These are phyloP conservation scores for Venturia pyrina DNA, from an alignment of 2,329 filamentous ascomycete genomes.

Conservation along the genomic window DNA sequence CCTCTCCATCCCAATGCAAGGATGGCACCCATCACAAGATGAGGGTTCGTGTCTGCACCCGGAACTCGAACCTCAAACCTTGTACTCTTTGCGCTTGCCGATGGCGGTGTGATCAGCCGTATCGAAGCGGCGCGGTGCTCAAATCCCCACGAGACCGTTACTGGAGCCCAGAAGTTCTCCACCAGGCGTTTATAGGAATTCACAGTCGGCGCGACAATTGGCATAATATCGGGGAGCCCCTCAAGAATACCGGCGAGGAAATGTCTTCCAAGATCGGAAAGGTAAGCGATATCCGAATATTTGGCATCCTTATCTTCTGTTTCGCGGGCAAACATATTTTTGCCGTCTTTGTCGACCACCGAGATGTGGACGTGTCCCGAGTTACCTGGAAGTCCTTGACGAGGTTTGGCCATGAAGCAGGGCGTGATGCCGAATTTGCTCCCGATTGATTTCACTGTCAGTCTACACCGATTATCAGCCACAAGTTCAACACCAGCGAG, in stretches of 20 bases:
- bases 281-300: constrained; percentile 64
- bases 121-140: constrained; percentile 92
- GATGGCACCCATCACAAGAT: constrained; percentile 77
- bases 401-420: constrained; percentile 97
- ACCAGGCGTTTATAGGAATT: constrained; percentile 98
- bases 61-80: constrained; percentile 88
- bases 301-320: constrained; percentile 58
- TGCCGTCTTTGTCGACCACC: constrained; percentile 66
- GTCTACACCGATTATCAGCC: constrained; percentile 31
- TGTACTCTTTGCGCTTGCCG: constrained; percentile 72
- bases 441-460: constrained; percentile 81
- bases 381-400: constrained; percentile 83
- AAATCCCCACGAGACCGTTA: constrained; percentile 93
- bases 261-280: constrained; percentile 83
- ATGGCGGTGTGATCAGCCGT: constrained; percentile 80
- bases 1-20: constrained; percentile 84
- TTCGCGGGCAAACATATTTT: constrained; percentile 70
- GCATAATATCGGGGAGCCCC: constrained; percentile 91
- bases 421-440: constrained; percentile 85
- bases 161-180: constrained; percentile 98
- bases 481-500: background rate
- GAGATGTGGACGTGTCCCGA: constrained; percentile 95
- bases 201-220: constrained; percentile 82
- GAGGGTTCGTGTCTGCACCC: constrained; percentile 87
- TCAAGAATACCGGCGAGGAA: constrained; percentile 87